Evolutionary conservation across 129 eudicot species (phyloP).

Genomic region (Tagetes patula): DNA sequence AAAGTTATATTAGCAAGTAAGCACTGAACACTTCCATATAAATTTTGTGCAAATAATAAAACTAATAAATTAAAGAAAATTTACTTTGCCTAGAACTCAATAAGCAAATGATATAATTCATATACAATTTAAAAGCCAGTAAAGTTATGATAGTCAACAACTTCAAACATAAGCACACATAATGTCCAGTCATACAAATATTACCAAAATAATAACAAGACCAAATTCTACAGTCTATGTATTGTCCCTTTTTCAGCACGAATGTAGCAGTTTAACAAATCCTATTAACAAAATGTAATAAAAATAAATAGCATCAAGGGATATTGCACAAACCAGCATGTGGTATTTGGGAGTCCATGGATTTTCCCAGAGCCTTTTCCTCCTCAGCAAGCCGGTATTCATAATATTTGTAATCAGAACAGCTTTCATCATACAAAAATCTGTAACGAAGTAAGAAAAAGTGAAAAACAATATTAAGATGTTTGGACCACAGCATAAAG

Average conservation of each 20-base stretch:
- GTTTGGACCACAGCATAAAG: neutral
- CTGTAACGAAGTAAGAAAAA: conserved; percentile 42
- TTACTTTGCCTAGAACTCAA: neutral
- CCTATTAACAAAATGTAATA: no score
- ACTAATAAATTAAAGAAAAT: neutral
- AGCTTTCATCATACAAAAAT: conserved; percentile 79
- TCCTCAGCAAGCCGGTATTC: conserved; percentile 74
- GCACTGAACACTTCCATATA: neutral
- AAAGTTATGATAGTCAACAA: neutral
- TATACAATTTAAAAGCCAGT: neutral
- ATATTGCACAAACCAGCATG: conserved; percentile 50
- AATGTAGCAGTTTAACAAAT: no score
- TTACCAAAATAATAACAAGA: neutral
- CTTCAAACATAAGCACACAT: neutral
- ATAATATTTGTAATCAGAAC: conserved; percentile 90
- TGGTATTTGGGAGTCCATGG: conserved; percentile 43
- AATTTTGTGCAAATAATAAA: neutral
- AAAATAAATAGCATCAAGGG: conserved; percentile 4
- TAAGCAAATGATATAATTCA: conserved; percentile 3
- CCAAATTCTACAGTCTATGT: neutral
- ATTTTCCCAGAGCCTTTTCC: conserved; percentile 59
- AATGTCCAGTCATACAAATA: conserved; percentile 1
- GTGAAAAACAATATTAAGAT: conserved; percentile 3
- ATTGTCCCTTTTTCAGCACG: no score
- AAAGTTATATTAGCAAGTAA: neutral